These are phyloP conservation scores for Talaromyces verruculosus DNA, from an alignment of 2,329 filamentous ascomycete genomes.

Conservation along the genomic window DNA sequence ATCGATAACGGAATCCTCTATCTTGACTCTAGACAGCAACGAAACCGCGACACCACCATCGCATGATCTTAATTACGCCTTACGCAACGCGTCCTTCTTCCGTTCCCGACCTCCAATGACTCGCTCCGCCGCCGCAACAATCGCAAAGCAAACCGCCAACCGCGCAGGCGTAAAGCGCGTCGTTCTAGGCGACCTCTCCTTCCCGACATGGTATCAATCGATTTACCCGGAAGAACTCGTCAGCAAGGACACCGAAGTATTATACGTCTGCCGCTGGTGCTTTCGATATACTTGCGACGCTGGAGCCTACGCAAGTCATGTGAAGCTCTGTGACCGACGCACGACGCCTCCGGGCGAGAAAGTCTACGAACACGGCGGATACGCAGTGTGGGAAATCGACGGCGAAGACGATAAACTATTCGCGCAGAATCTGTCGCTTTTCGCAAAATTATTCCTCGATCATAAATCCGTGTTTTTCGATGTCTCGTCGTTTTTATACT, in stretches of 20 bases:
- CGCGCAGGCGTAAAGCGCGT: constrained; percentile 79
- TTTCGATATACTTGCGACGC: constrained; percentile 75
- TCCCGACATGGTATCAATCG: constrained; percentile 89
- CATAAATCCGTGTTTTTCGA: constrained; percentile 99
- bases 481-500: constrained; percentile 91
- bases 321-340: constrained; percentile 54
- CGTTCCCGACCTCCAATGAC: constrained; percentile 28
- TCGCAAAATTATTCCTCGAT: constrained; percentile 95
- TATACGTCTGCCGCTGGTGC: constrained; percentile 89
- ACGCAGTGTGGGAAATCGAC: constrained; percentile 89
- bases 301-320: constrained; percentile 39
- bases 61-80: not conserved
- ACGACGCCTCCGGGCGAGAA: constrained; percentile 65
- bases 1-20: not conserved
- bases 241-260: constrained; percentile 52
- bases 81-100: not conserved
- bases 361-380: constrained; percentile 76
- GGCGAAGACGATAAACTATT: constrained; percentile 86
- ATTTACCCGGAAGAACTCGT: constrained; percentile 75
- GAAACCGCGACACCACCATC: not conserved
- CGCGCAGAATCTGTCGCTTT: constrained; percentile 91
- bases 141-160: constrained; percentile 44
- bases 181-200: constrained; percentile 77
- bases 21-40: not conserved
- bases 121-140: constrained; percentile 25